These are phyloP conservation scores for Cryptococcus sp. DNA, from an alignment of 1,284 basidiomycete species.

Conservation along the genomic window DNA sequence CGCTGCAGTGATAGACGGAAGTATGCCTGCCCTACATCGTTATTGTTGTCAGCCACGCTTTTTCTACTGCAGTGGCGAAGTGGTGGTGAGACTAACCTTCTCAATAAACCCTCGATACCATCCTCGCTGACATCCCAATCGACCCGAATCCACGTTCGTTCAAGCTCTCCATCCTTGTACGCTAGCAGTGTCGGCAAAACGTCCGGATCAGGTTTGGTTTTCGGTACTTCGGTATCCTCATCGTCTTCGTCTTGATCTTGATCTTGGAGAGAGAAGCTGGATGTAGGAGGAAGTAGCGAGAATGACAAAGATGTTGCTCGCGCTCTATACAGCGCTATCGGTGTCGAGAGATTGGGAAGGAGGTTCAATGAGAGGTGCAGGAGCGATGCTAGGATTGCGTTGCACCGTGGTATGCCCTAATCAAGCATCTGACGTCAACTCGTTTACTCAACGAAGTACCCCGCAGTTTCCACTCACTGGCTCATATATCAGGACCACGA, in stretches of 20 bases:
- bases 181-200: constrained; percentile 50
- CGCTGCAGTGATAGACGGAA: no score
- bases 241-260: constrained; percentile 4
- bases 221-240: constrained; percentile 18
- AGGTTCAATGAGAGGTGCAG: constrained; percentile 34
- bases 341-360: constrained; percentile 7
- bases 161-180: constrained; percentile 48
- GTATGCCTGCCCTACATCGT: no score
- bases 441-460: background rate
- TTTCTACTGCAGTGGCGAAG: no score
- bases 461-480: constrained; percentile 33
- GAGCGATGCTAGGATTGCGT: constrained; percentile 31
- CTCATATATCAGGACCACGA: constrained; percentile 48
- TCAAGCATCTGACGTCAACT: background rate
- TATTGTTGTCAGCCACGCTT: no score
- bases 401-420: constrained; percentile 44
- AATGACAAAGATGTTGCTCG: constrained; percentile 44
- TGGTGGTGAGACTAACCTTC: constrained; percentile 26
- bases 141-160: constrained; percentile 45
- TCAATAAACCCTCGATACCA: constrained; percentile 39
- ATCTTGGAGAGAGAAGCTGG: constrained; percentile 1
- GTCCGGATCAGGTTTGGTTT: constrained; percentile 41
- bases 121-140: constrained; percentile 45
- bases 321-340: constrained; percentile 35
- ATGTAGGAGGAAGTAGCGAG: constrained; percentile 31